Evolutionary conservation across 1,139 yeast genomes (phyloP).

Genomic region (Yarrowia galli): DNA sequence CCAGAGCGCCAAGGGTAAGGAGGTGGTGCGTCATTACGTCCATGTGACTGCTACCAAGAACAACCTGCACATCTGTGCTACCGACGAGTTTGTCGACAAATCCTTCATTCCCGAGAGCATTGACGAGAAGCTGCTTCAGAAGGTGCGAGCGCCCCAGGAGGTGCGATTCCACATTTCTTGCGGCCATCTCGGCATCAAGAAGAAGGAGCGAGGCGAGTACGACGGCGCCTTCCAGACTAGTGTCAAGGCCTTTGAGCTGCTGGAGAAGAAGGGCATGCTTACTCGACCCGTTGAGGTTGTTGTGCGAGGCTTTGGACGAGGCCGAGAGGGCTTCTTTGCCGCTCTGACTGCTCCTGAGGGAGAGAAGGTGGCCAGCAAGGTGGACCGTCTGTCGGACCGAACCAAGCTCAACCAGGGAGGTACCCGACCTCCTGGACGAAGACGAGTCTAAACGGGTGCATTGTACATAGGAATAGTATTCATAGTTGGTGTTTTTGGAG

Average conservation of each 20-base stretch:
- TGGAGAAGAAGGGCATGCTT: constrained; percentile 62
- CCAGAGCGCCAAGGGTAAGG: constrained; percentile 37
- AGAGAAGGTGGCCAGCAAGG: constrained; percentile 63
- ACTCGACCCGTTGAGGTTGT: constrained; percentile 62
- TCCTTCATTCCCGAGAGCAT: constrained; percentile 27
- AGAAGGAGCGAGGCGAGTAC: constrained; percentile 75
- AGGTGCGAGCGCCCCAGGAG: constrained; percentile 80
- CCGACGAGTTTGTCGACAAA: constrained; percentile 38
- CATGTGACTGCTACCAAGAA: constrained; percentile 33
- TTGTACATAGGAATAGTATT: constrained; percentile 31
- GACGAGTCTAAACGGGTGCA: constrained; percentile 64
- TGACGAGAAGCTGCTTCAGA: constrained; percentile 51
- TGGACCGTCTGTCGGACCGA: constrained; percentile 75
- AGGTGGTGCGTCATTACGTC: constrained; percentile 33
- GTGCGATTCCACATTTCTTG: constrained; percentile 64
- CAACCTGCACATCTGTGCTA: constrained; percentile 29
- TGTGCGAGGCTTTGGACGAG: constrained; percentile 84
- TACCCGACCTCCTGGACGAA: constrained; percentile 78
- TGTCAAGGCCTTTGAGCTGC: constrained; percentile 71
- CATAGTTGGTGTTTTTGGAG: background rate
- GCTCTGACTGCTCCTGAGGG: constrained; percentile 95
- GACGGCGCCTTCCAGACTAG: constrained; percentile 95
- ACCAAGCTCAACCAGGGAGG: constrained; percentile 93
- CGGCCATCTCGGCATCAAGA: constrained; percentile 55
- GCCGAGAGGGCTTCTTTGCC: constrained; percentile 83